Percentiles rank a stretch among this genome's conserved stretches.
These are phyloP conservation scores for Xylaria arbuscula DNA, from an alignment of 2,329 filamentous ascomycete genomes.

Conservation along the genomic window DNA sequence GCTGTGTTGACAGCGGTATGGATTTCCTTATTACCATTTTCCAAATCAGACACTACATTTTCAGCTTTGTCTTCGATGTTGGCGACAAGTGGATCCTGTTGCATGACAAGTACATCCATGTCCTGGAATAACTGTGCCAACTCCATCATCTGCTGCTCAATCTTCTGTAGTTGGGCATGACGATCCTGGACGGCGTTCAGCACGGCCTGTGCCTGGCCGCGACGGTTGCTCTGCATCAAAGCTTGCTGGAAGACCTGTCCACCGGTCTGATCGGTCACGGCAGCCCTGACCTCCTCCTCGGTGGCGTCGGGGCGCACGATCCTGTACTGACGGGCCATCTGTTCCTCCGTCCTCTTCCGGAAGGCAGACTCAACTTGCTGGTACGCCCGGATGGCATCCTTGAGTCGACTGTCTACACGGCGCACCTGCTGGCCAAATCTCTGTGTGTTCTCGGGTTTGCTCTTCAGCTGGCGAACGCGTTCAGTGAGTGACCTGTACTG, in stretches of 20 bases:
- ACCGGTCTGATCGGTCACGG: slow-evolving; percentile 76
- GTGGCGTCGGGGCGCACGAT: slow-evolving; percentile 87
- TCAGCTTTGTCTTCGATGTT: slow-evolving; percentile 89
- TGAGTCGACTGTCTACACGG: slow-evolving; percentile 81
- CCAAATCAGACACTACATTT: slow-evolving; percentile 84
- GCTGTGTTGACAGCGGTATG: slow-evolving; percentile 84
- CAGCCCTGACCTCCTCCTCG: slow-evolving; percentile 80
- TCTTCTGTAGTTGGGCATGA: slow-evolving; percentile 89
- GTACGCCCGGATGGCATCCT: slow-evolving; percentile 83
- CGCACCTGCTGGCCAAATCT: slow-evolving; percentile 85
- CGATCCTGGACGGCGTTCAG: slow-evolving; percentile 83
- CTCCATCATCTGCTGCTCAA: slow-evolving; percentile 89
- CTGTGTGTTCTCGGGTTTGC: slow-evolving; percentile 77
- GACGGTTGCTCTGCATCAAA: slow-evolving; percentile 82
- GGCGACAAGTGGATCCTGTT: slow-evolving; percentile 83
- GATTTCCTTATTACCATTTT: slow-evolving; percentile 87
- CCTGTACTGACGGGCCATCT: slow-evolving; percentile 88
- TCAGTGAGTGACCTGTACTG: slow-evolving; percentile 83
- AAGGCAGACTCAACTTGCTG: slow-evolving; percentile 84
- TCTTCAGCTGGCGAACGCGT: slow-evolving; percentile 85
- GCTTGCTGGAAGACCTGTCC: slow-evolving; percentile 90
- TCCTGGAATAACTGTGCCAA: slow-evolving; percentile 89
- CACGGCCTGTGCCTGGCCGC: slow-evolving; percentile 82
- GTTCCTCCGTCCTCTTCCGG: slow-evolving; percentile 81
- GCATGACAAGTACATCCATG: slow-evolving; percentile 84